Base-by-base conservation (phyloP, 2,329 filamentous ascomycete genomes). In the Alternaria sp. region DNA sequence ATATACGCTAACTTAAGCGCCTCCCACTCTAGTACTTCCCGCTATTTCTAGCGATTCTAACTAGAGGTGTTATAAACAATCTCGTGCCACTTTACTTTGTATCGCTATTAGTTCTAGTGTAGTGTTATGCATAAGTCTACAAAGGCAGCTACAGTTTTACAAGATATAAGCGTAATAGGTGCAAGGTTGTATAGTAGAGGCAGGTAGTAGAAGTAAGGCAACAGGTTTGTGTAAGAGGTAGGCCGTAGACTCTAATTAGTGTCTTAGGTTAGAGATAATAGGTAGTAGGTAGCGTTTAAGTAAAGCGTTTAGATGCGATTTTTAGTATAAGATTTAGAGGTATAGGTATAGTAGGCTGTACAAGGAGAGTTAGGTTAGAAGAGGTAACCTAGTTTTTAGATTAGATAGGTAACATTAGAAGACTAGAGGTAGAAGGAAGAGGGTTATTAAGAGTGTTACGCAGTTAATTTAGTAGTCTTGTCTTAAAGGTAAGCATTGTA, bases 191-290 rank as follows among this genome's bases (percentile, higher is more conserved):
- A 56, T 44, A 13, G 30, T 15, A n/a, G 50, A 55, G 32, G 32
- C 32, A 36, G 15, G 32, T 36, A 15, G 32, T 36, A 21, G 43
- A 36, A 23, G 47, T 11, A 30, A 19, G 21, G 15, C 17, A 56
- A 61, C 58, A 57, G 57, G 57, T 26, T 36, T 66, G 66, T 72
- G 63, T 47, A 15, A 72, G 68, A n/a, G 43, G 21, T 5, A 43
- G 26, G 63, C 69, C 70, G 68, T 57, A 54, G 17, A 19, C 61
- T 72, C 73, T 71, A 73, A 75, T 76, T 76, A 67, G 74, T 73
- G 71, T 73, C 66, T 68, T 62, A 63, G 44, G 25, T 55, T 15
- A 23, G 60, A 52, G 53, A 11, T 56, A 51, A 54, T 36, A 28
- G 56, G 57, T 30, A 15, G 28, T 58, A 11, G 46, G 59, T 28